Evolutionary conservation across 306 rosid species (phyloP).

Genomic region (Inga oerstediana): DNA sequence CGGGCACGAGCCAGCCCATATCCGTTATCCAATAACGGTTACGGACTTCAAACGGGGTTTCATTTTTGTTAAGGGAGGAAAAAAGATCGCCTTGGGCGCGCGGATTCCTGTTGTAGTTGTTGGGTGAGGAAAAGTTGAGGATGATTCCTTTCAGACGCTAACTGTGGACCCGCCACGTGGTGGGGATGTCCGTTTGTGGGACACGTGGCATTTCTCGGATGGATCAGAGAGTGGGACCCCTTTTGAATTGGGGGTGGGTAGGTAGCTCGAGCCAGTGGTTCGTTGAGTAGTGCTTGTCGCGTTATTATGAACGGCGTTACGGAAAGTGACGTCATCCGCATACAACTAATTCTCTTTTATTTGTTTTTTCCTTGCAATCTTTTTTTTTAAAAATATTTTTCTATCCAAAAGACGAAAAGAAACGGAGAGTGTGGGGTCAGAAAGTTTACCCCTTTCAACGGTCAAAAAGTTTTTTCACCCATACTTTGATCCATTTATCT

Average conservation of each 20-base stretch:
- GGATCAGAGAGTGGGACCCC: background rate
- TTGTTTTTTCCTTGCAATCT: background rate
- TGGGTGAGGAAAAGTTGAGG: background rate
- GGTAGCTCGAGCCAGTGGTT: background rate
- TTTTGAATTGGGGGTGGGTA: background rate
- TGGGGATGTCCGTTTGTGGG: background rate
- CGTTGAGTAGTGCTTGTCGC: background rate
- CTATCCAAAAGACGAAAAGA: background rate
- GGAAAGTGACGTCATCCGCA: background rate
- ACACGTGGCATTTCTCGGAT: background rate
- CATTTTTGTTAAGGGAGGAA: background rate
- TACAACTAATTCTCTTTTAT: background rate
- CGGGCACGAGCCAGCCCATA: background rate
- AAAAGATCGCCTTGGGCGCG: background rate
- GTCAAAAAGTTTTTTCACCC: background rate
- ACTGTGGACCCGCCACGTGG: background rate
- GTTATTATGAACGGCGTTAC: background rate
- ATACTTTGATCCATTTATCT: background rate
- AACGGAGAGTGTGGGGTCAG: background rate
- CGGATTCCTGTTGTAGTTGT: background rate
- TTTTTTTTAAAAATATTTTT: background rate
- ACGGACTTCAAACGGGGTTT: constrained; percentile 2
- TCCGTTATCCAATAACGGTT: background rate
- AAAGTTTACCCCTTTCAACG: background rate
- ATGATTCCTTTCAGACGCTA: background rate